Evolutionary conservation across 1,139 yeast species (phyloP).

Genomic region (Pneumocystis jirovecii): DNA sequence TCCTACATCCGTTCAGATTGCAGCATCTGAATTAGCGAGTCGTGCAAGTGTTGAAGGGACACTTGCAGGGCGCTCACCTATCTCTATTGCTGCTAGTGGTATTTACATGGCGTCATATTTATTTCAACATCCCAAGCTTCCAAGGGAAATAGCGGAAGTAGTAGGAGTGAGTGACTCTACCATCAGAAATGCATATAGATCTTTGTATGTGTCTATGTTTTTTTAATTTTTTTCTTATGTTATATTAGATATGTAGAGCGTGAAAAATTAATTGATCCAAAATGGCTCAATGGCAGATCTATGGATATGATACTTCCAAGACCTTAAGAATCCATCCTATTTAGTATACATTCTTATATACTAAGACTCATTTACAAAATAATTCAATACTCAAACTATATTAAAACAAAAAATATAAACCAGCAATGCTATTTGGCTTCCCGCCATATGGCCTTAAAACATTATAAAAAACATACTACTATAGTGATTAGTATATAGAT

Average conservation of each 20-base stretch:
- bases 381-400: neutral
- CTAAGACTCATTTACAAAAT: neutral
- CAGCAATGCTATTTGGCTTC: neutral
- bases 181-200: slow-evolving; percentile 79
- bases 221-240: neutral
- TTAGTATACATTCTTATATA: neutral
- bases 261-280: neutral
- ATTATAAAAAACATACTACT: neutral
- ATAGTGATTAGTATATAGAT: neutral
- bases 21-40: slow-evolving; percentile 86
- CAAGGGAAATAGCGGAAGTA: slow-evolving; percentile 74
- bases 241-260: neutral
- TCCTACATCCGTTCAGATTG: slow-evolving; percentile 69
- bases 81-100: slow-evolving; percentile 94
- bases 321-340: neutral
- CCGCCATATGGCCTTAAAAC: neutral
- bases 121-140: slow-evolving; percentile 50
- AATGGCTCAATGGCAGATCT: neutral
- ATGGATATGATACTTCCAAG: neutral
- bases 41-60: slow-evolving; percentile 84
- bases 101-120: slow-evolving; percentile 82
- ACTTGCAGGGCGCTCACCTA: slow-evolving; percentile 91
- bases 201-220: slow-evolving; percentile 36
- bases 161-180: slow-evolving; percentile 99
- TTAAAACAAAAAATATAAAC: neutral